A percentile compares a stretch with the other conserved stretches of the same genome.
Evolutionary conservation across 2,329 filamentous ascomycete genomes (phyloP).

Genomic region (Scytalidium lignicola): DNA sequence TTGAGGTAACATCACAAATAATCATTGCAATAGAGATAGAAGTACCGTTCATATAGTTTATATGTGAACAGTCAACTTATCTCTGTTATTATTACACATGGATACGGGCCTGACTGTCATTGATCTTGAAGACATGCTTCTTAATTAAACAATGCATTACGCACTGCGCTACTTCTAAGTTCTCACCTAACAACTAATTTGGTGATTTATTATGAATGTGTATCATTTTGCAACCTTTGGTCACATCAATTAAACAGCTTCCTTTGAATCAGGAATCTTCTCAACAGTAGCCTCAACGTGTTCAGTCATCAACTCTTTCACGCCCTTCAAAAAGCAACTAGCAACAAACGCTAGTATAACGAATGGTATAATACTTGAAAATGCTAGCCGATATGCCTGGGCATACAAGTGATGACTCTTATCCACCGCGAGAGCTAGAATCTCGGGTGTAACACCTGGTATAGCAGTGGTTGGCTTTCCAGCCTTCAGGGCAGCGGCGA

Average conservation of each 20-base stretch:
- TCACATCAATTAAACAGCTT: not conserved
- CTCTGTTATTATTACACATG: no score
- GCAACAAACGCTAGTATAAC: constrained; percentile 40
- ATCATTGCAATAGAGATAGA: no score
- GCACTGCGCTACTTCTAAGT: no score
- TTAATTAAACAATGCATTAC: no score
- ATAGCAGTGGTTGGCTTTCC: constrained; percentile 26
- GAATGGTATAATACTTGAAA: constrained; percentile 44
- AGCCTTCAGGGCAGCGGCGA: constrained; percentile 32
- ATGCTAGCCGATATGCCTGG: constrained; percentile 40
- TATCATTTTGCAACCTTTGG: no score
- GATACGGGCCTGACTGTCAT: no score
- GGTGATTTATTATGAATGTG: no score
- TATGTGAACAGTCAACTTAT: no score
- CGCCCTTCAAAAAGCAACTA: constrained; percentile 37
- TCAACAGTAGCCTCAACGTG: constrained; percentile 46
- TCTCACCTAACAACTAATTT: no score
- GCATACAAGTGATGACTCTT: constrained; percentile 40
- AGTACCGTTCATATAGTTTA: no score
- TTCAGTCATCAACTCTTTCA: constrained; percentile 45
- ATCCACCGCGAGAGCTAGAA: constrained; percentile 31
- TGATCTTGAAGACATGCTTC: no score
- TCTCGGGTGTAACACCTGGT: constrained; percentile 29
- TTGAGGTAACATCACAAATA: no score
- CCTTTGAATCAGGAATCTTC: constrained; percentile 8